Base-by-base conservation (phyloP, 1,139 yeast species). In the Dujonia santamariae region DNA sequence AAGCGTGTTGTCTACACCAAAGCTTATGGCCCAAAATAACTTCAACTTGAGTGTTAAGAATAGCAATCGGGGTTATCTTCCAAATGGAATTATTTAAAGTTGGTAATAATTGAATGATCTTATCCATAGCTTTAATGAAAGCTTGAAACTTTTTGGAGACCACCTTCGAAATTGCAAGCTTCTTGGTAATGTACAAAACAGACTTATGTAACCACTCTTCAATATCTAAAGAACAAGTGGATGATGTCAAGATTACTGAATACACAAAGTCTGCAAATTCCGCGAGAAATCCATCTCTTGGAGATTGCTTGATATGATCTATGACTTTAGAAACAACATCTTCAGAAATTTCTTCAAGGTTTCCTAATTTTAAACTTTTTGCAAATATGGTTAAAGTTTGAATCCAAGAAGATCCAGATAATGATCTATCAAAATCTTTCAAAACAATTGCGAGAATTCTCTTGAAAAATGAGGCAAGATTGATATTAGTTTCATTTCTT, bases 31-130 rank as follows among this genome's bases (percentile, higher is more conserved):
- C 59, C 17, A 83, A 61, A 4, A 82, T 54, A 12, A 76, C 86
- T 52, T 86, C 94, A 23, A 85, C 55, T 44, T 84, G 84, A 0
- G 95, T 64, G 43, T 84, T 81, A 11, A 85, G 42, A 27, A 80
- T 61, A 4, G 67, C 50, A 4, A 56, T 48, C 3, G 82, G 73
- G 9, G 78, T 66, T 12, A 67, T 40, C 7, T 61, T 53, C 72
- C 80, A 67, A 7, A 78, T 40, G 2, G 60, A 39, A 30, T 8
- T 13, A 2, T 18, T 29, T 12, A 26, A 28, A 4, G 34, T 27
- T 4, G 50, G 43, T 21, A 50, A 41, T 19, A 35, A 36, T 27
- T 31, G 32, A 6, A 54, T 32, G 16, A 55, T 46, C 4, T 38
- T 38, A 14, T 45, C 42, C 11, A 62, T 48, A 1, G 40, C 37